Evolutionary conservation across 2,329 filamentous ascomycete genomes (phyloP), one percentile per base, ranked within the genome.

Genomic region (Hymenoscyphus fraxineus): DNA sequence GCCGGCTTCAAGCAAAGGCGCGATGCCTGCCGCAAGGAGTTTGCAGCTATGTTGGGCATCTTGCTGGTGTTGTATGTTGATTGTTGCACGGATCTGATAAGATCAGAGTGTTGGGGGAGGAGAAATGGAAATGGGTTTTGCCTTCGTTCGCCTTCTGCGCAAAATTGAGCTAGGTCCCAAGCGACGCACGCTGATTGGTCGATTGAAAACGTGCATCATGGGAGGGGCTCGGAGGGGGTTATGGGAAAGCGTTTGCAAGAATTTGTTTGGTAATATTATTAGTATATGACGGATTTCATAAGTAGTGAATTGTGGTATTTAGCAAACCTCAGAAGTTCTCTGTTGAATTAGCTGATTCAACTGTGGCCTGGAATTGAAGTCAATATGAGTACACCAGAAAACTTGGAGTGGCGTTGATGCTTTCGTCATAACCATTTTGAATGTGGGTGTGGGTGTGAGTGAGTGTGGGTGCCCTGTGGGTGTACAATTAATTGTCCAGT

Each of bases 11-110:
- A 62, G 64, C 71, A 74, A 22, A 75, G 65, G 66, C 74, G 72
- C 31, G 74, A 74, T 16, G 71, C 73, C 69, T 75, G 73, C 61
- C 73, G 71, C 64, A 75, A 66, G 38, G 75, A 72, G 66, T 60
- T 70, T 58, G 72, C 67, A 67, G 70, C 69, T 62, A 74, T 70
- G 41, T 63, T 67, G 44, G 72, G 70, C 73, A 75, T 75, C 10
- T 62, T 69, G 62, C 31, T 47, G 27, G 40, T 32, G 44, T 32
- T 22, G 57, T 40, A 74, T 74, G 27, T 62, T 67, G 64, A 35
- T 58, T 59, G 51, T 58, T 59, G 51, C 51, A 57, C 59, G 47
- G 35, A 67, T 64, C 62, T 65, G 63, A 63, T 39, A 61, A 60
- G 58, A 62, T 58, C 22, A 41, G 58, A 47, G 35, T 19, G 22